Base-by-base conservation (phyloP, 176 grass and related monocot species). In the Phoenix dactylifera region DNA sequence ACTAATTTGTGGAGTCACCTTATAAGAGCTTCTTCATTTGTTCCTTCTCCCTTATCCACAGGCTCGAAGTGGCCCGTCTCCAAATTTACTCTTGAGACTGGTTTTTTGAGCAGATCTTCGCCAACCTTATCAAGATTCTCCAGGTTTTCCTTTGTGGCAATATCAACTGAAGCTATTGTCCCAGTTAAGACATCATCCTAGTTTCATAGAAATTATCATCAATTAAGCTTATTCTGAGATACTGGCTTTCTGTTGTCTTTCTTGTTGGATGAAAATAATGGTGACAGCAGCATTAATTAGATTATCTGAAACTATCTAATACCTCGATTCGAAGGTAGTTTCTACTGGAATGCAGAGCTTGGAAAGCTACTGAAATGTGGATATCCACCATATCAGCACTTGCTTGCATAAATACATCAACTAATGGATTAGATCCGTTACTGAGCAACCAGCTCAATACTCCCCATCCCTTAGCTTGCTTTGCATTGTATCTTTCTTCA, bases 91-190 rank as follows among this genome's bases (percentile, higher is more conserved):
- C 75, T 85, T 7, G 76, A 86, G 54, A 95, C 79, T 7, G 82
- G 79, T 76, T 89, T 82, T 55, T 84, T 81, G 23, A 95, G 64
- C 25, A 95, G 73, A 15, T 64, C 54, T 52, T 81, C 67, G 48
- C 77, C 86, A 26, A 76, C 61, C 14, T 67, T 54, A 6, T 72
- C 86, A 72, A 95, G 81, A 60, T 74, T 89, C 70, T 78, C 55
- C 66, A 95, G 61, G 74, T 89, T 95, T 64, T 89, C 80, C 55
- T 84, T 81, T 4, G 86, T 81, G 4, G 86, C 80, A 64, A 89
- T 59, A 67, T 95, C 90, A 60, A 95, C 67, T 0, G 77, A 89
- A 10, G 83, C 67, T 25, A 74, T 58, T 19, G 62, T 78, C 24
- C 90, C 86, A 24, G 80, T 51, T 51, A 89, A 28, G 4, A 28